A percentile compares a stretch with the other conserved stretches of the same genome.
These are phyloP conservation scores for Haberlea rhodopensis DNA, from an alignment of 257 asterid species.

Conservation along the genomic window DNA sequence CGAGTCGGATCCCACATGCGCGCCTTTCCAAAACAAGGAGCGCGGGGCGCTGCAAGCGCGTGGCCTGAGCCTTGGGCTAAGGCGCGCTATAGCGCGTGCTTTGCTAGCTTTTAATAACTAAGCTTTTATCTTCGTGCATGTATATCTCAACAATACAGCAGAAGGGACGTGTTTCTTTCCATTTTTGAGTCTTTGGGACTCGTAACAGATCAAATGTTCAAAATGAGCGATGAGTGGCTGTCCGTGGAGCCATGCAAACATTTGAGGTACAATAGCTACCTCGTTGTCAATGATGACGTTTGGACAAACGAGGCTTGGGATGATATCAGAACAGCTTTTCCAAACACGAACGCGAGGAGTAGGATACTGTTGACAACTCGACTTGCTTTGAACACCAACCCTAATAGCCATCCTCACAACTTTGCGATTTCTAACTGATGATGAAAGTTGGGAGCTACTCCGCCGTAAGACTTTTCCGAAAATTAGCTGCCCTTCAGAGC, in stretches of 20 bases:
- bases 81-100: no score
- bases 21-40: no score
- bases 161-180: conserved; percentile 36
- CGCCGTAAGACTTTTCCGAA: conserved; percentile 8
- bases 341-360: background rate
- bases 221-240: conserved; percentile 8
- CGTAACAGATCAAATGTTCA: conserved; percentile 16
- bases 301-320: conserved; percentile 12
- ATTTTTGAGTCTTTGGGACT: conserved; percentile 30
- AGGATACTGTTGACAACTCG: background rate
- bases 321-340: conserved; percentile 12
- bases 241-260: background rate
- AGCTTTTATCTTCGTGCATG: conserved; percentile 38
- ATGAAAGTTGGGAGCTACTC: conserved; percentile 25
- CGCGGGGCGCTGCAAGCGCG: no score
- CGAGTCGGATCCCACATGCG: no score
- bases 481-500: conserved; percentile 24
- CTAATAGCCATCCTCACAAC: conserved; percentile 9
- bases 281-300: conserved; percentile 20
- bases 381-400: background rate
- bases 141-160: conserved; percentile 36
- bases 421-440: conserved; percentile 22
- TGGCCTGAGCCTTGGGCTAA: no score
- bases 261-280: background rate
- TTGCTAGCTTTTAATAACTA: no score